Conservation (phyloP, 495 filamentous ascomycete genomes). For the Aspergillus affinis region DNA sequence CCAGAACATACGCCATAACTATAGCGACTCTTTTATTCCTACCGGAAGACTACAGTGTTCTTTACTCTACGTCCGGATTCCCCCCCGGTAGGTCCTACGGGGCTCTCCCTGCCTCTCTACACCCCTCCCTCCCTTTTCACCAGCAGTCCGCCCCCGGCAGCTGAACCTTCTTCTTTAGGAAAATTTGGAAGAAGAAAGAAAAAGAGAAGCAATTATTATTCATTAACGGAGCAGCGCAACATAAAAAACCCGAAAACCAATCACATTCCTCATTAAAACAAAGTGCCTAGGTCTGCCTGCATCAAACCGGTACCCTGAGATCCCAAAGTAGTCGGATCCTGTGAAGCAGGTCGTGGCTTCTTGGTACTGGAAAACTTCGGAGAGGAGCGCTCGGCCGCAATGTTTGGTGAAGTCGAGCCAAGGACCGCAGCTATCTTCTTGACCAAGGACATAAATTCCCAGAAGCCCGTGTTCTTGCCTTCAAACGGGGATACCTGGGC, state of each 20-base stretch:
- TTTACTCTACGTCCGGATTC: no score
- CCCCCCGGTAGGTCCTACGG: no score
- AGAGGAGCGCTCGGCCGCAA: slow-evolving; percentile 2
- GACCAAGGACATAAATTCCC: slow-evolving; percentile 36
- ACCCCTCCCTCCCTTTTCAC: no score
- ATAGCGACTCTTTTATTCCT: background rate
- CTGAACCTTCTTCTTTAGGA: no score
- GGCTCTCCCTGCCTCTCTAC: no score
- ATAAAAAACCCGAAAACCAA: no score
- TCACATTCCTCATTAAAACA: slow-evolving; percentile 24
- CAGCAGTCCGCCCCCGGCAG: no score
- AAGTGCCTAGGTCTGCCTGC: slow-evolving; percentile 33
- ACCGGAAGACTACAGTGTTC: no score
- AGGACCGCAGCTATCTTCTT: slow-evolving; percentile 29
- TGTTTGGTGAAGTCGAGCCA: slow-evolving; percentile 14
- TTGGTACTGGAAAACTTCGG: background rate
- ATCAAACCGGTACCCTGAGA: slow-evolving; percentile 16
- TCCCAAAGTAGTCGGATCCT: slow-evolving; percentile 6
- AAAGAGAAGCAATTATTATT: no score
- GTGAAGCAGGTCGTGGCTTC: background rate
- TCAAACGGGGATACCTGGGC: slow-evolving; percentile 9
- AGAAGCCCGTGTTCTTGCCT: slow-evolving; percentile 24
- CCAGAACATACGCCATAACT: background rate
- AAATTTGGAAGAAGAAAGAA: no score
- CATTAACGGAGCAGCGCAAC: no score